Evolutionary conservation across 2,329 filamentous ascomycete genomes (phyloP).

Genomic region (Ophiocordyceps polyrhachis-furcata): DNA sequence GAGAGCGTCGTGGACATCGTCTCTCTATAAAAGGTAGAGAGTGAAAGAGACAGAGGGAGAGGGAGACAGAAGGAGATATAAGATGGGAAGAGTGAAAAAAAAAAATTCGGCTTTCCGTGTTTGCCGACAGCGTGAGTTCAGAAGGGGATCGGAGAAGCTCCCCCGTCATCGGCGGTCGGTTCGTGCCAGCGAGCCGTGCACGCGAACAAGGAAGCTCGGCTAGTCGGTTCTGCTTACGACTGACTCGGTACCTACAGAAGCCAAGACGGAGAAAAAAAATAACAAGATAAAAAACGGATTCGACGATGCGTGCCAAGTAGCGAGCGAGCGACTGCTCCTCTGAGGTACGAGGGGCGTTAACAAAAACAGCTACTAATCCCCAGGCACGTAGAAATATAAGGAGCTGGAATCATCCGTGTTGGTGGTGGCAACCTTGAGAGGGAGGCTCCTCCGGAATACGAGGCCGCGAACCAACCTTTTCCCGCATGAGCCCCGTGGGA

Average conservation of each 20-base stretch:
- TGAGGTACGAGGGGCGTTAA: not conserved
- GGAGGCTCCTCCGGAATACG: not conserved
- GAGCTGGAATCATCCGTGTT: not conserved
- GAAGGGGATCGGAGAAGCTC: not conserved
- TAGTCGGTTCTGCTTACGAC: too few relatives aligned
- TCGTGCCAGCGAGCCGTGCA: not conserved
- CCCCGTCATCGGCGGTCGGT: not conserved
- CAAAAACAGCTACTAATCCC: too few relatives aligned
- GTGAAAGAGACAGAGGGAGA: not conserved
- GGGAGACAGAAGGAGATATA: too few relatives aligned
- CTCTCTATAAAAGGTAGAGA: too few relatives aligned
- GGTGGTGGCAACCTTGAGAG: not conserved
- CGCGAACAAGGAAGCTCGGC: not conserved
- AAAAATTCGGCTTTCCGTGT: not conserved
- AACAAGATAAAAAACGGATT: not conserved
- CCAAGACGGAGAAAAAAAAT: not conserved
- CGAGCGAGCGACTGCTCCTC: not conserved
- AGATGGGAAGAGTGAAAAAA: too few relatives aligned
- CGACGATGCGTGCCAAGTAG: not conserved
- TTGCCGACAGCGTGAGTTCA: not conserved
- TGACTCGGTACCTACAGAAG: too few relatives aligned
- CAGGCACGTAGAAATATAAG: too few relatives aligned
- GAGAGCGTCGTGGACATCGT: too few relatives aligned
- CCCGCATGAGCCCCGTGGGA: not conserved
- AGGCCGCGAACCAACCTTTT: not conserved